These are phyloP conservation scores for Wickerhamiella pararugosa DNA, from an alignment of 1,139 yeast species.

Conservation along the genomic window DNA sequence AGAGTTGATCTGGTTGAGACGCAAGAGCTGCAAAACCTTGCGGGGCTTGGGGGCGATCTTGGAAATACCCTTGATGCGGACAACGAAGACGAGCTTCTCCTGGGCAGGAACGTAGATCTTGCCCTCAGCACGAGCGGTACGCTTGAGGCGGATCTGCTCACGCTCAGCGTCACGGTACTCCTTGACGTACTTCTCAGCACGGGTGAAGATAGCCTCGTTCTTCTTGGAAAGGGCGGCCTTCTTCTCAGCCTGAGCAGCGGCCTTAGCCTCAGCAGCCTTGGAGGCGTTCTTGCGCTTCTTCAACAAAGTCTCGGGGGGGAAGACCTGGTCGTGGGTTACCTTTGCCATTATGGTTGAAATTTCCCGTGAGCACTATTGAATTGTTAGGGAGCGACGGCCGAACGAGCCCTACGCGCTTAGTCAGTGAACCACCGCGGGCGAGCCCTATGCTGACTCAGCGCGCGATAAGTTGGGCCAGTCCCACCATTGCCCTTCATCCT, in stretches of 20 bases:
- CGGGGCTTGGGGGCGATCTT: constrained; percentile 99
- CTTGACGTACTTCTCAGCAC: constrained; percentile 96
- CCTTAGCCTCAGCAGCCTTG: constrained; percentile 53
- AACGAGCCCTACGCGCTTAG: not conserved
- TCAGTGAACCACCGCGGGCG: not conserved
- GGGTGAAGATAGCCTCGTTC: constrained; percentile 89
- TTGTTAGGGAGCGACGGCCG: not conserved
- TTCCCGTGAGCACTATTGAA: not conserved
- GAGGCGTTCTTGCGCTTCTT: constrained; percentile 73
- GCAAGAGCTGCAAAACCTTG: constrained; percentile 95
- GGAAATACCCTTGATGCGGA: constrained; percentile 99
- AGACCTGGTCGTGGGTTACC: constrained; percentile 16
- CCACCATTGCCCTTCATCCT: constrained; percentile 46
- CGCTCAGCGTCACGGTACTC: constrained; percentile 95
- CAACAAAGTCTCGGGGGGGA: constrained; percentile 84
- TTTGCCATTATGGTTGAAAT: not conserved
- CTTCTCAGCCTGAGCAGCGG: constrained; percentile 72
- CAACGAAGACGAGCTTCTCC: constrained; percentile 89
- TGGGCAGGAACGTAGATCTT: constrained; percentile 90
- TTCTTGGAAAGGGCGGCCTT: constrained; percentile 38
- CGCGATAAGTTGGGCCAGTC: not conserved
- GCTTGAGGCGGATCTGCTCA: constrained; percentile 80
- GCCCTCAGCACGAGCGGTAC: constrained; percentile 94
- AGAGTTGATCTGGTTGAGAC: constrained; percentile 96
- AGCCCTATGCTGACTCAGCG: not conserved